Evolutionary conservation across 495 filamentous ascomycete genomes (phyloP).

Genomic region (Talaromyces proteolyticus): DNA sequence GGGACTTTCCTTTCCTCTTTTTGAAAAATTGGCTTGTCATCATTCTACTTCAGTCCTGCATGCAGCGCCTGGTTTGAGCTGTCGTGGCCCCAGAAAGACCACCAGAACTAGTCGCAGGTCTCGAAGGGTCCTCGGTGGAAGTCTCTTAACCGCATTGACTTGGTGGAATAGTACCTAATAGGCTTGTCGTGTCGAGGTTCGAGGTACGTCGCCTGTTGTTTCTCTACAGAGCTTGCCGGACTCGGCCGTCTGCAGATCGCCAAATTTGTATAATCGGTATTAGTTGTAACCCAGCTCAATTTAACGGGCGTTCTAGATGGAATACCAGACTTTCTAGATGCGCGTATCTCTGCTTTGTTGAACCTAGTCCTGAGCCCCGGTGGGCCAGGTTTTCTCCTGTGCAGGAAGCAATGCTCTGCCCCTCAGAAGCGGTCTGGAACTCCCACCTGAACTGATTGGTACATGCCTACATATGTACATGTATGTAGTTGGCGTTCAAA

Average conservation of each 20-base stretch:
- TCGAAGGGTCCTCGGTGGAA: not conserved
- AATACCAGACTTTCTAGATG: no score
- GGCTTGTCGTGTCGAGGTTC: no score
- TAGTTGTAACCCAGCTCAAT: no score
- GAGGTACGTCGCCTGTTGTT: no score
- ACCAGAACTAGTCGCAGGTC: not conserved
- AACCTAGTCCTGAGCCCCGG: not conserved
- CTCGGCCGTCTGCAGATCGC: no score
- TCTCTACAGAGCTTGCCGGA: no score
- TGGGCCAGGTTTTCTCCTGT: not conserved
- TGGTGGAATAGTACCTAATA: no score
- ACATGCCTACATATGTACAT: slow-evolving; percentile 1
- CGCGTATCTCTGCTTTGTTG: no score
- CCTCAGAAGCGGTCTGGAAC: not conserved
- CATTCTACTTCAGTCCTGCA: not conserved
- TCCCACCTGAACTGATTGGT: not conserved
- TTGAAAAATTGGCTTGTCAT: not conserved
- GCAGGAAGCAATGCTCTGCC: not conserved
- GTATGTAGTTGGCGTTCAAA: not conserved
- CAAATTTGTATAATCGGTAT: no score
- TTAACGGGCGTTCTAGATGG: no score
- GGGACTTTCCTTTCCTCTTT: not conserved
- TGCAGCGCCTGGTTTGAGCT: not conserved
- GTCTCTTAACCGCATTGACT: no score
- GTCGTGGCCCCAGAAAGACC: not conserved